Evolutionary conservation across 75 land plant species (phyloP), one percentile per base, ranked within the genome.

Genomic region (Selaginella tamariscina): DNA sequence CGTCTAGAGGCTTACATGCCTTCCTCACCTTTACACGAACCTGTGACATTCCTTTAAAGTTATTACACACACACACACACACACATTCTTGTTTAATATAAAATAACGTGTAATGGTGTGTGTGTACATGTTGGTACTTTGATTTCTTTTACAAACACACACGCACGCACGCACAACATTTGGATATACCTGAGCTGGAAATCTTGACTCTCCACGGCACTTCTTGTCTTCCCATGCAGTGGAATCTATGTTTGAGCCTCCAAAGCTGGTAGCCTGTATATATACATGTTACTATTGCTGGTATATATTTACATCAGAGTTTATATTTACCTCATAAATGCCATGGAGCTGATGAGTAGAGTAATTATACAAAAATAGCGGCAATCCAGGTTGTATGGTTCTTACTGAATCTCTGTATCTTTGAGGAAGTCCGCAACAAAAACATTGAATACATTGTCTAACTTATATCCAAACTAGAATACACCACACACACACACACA

Each of bases 281-380:
- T n/a, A n/a, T n/a, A n/a, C n/a, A n/a, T n/a, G n/a, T n/a, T n/a
- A n/a, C n/a, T n/a, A n/a, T n/a, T n/a, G n/a, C 15, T 5, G 49
- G 15, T 39, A 5, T 5, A 39, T 39, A 39, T 5, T 5, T 39
- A 5, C 49, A 5, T 39, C 15, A 39, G 49, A 39, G 49, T 39
- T 39, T 15, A 39, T 39, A 76, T 76, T 68, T 21, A 89, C 97
- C 98, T 92, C 98, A 83, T 89, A 93, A 56, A 90, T 83, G n/a
- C 96, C 98, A 80, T 90, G 96, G 54, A 89, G 75, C 72, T 93
- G 98, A 67, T 90, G 98, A 56, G 91, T 90, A 13, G 98, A 89
- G 66, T 90, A 93, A 70, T 93, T 93, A 64, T 90, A 89, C 56
- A 93, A 77, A 72, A 90, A 93, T 59, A 93, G 73, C 28, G 98